Conservation (phyloP, 2,329 filamentous ascomycete species). For the Fusarium falciforme region DNA sequence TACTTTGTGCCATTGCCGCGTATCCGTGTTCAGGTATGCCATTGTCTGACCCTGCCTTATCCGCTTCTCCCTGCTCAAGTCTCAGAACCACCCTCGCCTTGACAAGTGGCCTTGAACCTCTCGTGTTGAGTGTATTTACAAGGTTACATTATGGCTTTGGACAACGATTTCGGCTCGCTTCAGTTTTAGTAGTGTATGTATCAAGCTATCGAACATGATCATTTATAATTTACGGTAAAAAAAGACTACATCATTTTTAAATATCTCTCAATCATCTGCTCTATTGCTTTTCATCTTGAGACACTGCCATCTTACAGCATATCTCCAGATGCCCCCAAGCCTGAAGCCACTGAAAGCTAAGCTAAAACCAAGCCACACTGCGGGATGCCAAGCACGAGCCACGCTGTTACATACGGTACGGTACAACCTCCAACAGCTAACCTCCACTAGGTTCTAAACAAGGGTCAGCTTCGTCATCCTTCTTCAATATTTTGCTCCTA, state of each 20-base stretch:
- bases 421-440: not conserved
- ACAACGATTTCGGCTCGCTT: not conserved
- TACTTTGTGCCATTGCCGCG: not conserved
- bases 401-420: conserved; percentile 15
- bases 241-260: not conserved
- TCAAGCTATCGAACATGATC: not conserved
- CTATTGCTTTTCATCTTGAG: not conserved
- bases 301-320: not conserved
- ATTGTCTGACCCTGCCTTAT: not conserved
- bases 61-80: not conserved
- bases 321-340: not conserved
- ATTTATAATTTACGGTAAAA: not conserved
- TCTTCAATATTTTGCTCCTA: conserved; percentile 4
- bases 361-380: conserved; percentile 18
- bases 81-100: not conserved
- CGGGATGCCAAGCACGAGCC: conserved; percentile 34
- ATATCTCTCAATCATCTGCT: not conserved
- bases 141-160: not conserved
- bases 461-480: conserved; percentile 34
- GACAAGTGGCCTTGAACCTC: not conserved
- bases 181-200: not conserved
- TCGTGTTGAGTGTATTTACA: not conserved
- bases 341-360: not conserved
- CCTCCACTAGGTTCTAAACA: not conserved
- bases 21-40: not conserved